Evolutionary conservation across 441 rosid genomes (phyloP).

Genomic region (Bruguiera hainesii): DNA sequence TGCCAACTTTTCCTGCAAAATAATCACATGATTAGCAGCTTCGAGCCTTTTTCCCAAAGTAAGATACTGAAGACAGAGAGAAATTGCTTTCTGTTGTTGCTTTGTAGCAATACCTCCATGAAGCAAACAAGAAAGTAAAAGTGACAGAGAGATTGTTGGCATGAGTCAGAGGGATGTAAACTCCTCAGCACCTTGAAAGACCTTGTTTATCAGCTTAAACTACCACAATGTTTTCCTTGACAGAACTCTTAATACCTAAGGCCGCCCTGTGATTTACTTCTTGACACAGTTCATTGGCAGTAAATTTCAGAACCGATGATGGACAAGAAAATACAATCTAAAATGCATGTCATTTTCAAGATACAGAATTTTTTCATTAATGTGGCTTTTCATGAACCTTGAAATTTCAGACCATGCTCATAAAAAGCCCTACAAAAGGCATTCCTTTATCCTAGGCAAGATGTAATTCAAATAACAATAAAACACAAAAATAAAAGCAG

Average conservation of each 20-base stretch:
- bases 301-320: too few relatives aligned
- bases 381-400: too few relatives aligned
- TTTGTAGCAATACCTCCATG: too few relatives aligned
- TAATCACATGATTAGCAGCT: slow-evolving; percentile 9
- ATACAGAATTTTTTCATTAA: too few relatives aligned
- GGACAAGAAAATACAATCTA: neutral
- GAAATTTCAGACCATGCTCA: neutral
- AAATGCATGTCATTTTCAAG: neutral
- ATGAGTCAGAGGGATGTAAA: too few relatives aligned
- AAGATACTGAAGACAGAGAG: too few relatives aligned
- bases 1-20: slow-evolving; percentile 76
- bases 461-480: neutral
- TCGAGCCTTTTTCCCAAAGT: too few relatives aligned
- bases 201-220: neutral
- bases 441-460: neutral
- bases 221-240: neutral
- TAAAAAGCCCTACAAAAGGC: neutral
- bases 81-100: too few relatives aligned
- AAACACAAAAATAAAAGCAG: neutral
- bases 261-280: too few relatives aligned
- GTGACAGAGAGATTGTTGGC: neutral
- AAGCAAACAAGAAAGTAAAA: neutral
- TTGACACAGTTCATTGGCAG: too few relatives aligned
- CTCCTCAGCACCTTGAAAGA: neutral
- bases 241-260: too few relatives aligned